Evolutionary conservation across 768 basidiomycete genomes (phyloP), one percentile per base, ranked within the genome.

Genomic region (Auricularia cornea): DNA sequence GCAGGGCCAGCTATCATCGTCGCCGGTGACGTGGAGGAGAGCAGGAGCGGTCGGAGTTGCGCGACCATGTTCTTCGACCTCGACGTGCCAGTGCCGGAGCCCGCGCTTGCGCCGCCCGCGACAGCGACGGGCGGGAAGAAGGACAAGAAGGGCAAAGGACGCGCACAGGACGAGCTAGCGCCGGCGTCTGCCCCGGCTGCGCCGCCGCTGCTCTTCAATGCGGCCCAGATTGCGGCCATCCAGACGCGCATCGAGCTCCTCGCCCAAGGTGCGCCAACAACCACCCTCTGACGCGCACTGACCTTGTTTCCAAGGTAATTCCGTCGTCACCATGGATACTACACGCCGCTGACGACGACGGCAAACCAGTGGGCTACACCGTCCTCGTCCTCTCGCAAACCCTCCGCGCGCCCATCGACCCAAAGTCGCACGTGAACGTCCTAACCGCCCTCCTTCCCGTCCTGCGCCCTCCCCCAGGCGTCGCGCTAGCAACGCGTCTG

Each of bases 281-380:
- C n/a, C n/a, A n/a, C n/a, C n/a, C n/a, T n/a, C n/a, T n/a, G n/a
- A n/a, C n/a, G n/a, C n/a, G n/a, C n/a, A n/a, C n/a, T n/a, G n/a
- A n/a, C n/a, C n/a, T n/a, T n/a, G 88, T 81, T 64, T 51, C 52
- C 28, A n/a, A n/a, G 38, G 33, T 51, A 57, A 57, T 28, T 44
- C 30, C 33, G 3, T 40, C 20, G 31, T 44, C 26, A 16, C 38
- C 28, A 33, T 31, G 3, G 10, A n/a, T n/a, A n/a, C n/a, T n/a
- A n/a, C n/a, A n/a, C n/a, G n/a, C n/a, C n/a, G 10, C 60, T 26
- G 23, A 38, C 14, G 26, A 26, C 62, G 4, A 41, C 51, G 68
- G 33, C 18, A n/a, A 30, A 16, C 33, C 72, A 95, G 92, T 95
- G 79, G 93, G 93, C 80, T 95, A 94, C 75, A 84, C 87, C 31